Evolutionary conservation across 768 basidiomycete genomes (phyloP).

Genomic region (Tulasnella sp.): DNA sequence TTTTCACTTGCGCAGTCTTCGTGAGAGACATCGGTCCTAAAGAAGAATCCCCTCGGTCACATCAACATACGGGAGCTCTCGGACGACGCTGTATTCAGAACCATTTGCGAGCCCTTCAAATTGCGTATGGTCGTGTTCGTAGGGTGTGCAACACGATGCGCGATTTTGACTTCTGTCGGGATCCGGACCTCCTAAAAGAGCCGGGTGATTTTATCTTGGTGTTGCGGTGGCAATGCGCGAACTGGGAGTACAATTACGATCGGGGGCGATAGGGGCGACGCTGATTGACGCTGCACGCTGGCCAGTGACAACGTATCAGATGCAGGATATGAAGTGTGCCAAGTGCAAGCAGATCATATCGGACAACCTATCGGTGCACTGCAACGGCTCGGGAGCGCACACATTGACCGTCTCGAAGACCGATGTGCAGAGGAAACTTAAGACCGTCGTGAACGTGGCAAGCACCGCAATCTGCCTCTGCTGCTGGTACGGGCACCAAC

Average conservation of each 20-base stretch:
- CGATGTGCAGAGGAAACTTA: conserved; percentile 58
- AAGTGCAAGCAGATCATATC: conserved; percentile 88
- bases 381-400: conserved; percentile 81
- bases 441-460: conserved; percentile 79
- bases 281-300: conserved; percentile 64
- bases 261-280: conserved; percentile 75
- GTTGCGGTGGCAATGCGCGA: conserved; percentile 49
- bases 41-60: conserved; percentile 80
- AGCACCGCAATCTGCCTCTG: conserved; percentile 54
- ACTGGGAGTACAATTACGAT: conserved; percentile 81
- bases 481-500: conserved; percentile 46
- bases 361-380: conserved; percentile 75
- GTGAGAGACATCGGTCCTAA: conserved; percentile 81
- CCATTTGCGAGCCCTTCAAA: conserved; percentile 83
- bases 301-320: conserved; percentile 62
- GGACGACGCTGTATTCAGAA: conserved; percentile 71
- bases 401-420: conserved; percentile 58
- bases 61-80: conserved; percentile 82
- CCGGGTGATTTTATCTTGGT: conserved; percentile 19
- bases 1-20: conserved; percentile 74
- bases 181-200: conserved; percentile 62
- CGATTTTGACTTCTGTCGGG: conserved; percentile 93
- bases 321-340: conserved; percentile 80
- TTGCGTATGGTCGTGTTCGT: conserved; percentile 80
- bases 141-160: conserved; percentile 71